Evolutionary conservation across 2,329 filamentous ascomycete genomes (phyloP).

Genomic region (Acrocalymma vagum): DNA sequence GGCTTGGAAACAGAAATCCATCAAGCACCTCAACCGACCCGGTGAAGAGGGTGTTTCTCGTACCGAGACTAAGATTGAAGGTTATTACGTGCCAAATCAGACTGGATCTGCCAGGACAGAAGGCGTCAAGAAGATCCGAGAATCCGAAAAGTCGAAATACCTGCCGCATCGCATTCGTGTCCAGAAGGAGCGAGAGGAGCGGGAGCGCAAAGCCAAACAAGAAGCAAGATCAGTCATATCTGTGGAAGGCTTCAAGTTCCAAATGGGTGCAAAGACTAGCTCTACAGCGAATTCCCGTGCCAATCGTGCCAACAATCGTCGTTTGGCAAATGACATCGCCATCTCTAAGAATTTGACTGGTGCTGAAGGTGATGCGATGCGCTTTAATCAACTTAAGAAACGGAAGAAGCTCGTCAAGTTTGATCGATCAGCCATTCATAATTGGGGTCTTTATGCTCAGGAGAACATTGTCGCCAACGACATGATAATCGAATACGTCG

Average conservation of each 20-base stretch:
- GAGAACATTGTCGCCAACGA: conserved; percentile 97
- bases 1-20: conserved; percentile 76
- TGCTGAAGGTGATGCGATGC: conserved; percentile 85
- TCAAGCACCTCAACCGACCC: conserved; percentile 72
- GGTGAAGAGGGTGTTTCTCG: conserved; percentile 63
- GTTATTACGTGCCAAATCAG: conserved; percentile 83
- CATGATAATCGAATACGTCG: conserved; percentile 99
- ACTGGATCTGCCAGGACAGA: conserved; percentile 91
- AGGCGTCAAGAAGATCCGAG: conserved; percentile 92
- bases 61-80: conserved; percentile 64
- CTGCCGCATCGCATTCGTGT: conserved; percentile 97
- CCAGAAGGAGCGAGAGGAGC: conserved; percentile 87
- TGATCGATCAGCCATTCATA: conserved; percentile 96
- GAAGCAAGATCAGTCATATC: conserved; percentile 55
- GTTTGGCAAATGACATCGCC: conserved; percentile 92
- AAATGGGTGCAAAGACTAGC: conserved; percentile 75
- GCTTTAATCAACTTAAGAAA: conserved; percentile 99
- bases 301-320: conserved; percentile 94
- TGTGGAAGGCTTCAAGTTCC: conserved; percentile 64
- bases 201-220: conserved; percentile 78
- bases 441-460: conserved; percentile 97
- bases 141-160: conserved; percentile 98
- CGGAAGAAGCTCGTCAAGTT: conserved; percentile 99
- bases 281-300: conserved; percentile 91
- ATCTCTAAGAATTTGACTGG: conserved; percentile 80